Percentiles rank a stretch among this genome's conserved stretches.
Conservation (phyloP, 1,139 yeast species). For the Diutina sp. region DNA sequence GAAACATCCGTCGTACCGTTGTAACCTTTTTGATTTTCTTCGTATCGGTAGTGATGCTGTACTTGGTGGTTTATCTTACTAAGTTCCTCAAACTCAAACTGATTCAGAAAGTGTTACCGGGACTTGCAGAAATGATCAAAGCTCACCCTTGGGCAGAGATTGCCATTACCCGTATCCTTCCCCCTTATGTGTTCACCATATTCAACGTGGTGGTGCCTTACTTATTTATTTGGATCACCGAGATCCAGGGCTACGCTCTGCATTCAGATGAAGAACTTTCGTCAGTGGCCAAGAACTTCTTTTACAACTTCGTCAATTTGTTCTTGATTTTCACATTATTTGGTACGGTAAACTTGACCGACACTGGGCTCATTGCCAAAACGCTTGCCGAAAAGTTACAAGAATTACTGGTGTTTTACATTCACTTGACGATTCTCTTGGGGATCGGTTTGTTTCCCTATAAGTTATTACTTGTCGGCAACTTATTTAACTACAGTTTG, state of each 20-base stretch:
- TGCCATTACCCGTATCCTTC: conserved; percentile 61
- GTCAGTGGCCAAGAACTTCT: conserved; percentile 64
- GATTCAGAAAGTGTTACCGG: conserved; percentile 63
- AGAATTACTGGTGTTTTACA: conserved; percentile 59
- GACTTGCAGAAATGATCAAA: conserved; percentile 45
- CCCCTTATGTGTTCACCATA: conserved; percentile 61
- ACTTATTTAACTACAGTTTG: conserved; percentile 3
- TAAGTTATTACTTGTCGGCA: conserved; percentile 42
- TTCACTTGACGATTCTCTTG: conserved; percentile 60
- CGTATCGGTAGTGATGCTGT: conserved; percentile 48
- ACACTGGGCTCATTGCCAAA: conserved; percentile 62
- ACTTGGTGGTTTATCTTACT: conserved; percentile 65
- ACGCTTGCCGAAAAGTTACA: conserved; percentile 62
- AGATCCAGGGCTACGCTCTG: conserved; percentile 59
- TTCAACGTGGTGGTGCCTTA: conserved; percentile 59
- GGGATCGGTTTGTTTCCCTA: conserved; percentile 74
- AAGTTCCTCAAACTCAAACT: conserved; percentile 62
- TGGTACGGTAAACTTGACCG: conserved; percentile 59
- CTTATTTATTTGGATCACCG: conserved; percentile 52
- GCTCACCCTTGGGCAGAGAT: conserved; percentile 58
- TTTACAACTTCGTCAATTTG: conserved; percentile 65
- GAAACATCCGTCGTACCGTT: conserved; percentile 41
- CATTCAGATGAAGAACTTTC: conserved; percentile 69
- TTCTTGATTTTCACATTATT: conserved; percentile 70
- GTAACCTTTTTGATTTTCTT: conserved; percentile 52